Conservation (phyloP, 768 basidiomycete genomes). For the Coprinopsis cinerea region DNA sequence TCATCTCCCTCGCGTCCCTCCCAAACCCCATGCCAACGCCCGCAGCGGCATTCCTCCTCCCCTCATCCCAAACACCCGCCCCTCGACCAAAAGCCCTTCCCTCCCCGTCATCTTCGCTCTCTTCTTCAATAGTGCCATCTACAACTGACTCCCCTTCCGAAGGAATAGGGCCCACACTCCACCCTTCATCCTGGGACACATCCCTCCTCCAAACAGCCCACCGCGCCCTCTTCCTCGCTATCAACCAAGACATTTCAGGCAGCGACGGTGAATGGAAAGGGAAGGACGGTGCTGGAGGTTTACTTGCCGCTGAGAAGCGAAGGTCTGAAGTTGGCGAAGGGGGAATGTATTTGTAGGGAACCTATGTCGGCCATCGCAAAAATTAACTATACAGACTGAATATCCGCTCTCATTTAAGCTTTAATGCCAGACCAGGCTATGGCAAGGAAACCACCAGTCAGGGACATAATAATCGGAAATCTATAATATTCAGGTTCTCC, state of each 20-base stretch:
- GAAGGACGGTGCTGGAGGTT: background rate
- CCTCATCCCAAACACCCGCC: conserved; percentile 37
- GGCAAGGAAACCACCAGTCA: too few relatives aligned
- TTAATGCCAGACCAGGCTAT: too few relatives aligned
- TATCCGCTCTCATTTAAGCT: too few relatives aligned
- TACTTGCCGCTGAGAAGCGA: background rate
- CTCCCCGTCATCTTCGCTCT: conserved; percentile 25
- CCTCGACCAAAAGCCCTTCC: conserved; percentile 38
- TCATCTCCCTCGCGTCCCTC: conserved; percentile 35
- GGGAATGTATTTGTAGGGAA: conserved; percentile 43
- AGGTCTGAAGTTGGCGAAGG: conserved; percentile 37
- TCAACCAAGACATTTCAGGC: conserved; percentile 23
- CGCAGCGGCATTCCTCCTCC: conserved; percentile 40
- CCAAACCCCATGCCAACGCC: conserved; percentile 10
- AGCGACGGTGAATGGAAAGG: conserved; percentile 15
- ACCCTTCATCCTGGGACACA: conserved; percentile 36
- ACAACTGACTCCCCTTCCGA: too few relatives aligned
- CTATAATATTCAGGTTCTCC: too few relatives aligned
- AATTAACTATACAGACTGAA: background rate
- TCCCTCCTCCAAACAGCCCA: conserved; percentile 28
- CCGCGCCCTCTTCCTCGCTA: conserved; percentile 26
- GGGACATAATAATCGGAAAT: too few relatives aligned
- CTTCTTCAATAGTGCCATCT: too few relatives aligned
- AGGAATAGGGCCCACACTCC: conserved; percentile 24
- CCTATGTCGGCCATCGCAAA: background rate